Conservation (phyloP, 1,139 yeast species). For the Kodamaea alishanica region DNA sequence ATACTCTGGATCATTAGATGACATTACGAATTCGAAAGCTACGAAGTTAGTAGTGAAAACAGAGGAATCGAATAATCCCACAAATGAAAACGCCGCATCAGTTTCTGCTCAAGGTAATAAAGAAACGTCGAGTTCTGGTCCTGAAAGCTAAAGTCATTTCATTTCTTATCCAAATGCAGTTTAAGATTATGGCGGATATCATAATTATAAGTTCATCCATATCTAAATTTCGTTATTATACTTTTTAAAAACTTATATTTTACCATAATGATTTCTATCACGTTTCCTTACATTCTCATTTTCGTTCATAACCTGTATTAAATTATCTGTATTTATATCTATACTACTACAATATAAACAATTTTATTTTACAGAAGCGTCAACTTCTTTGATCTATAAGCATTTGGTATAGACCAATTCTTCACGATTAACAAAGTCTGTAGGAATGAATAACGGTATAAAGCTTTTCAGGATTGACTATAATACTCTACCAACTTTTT, state of each 20-base stretch:
- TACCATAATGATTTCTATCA: slow-evolving; percentile 5
- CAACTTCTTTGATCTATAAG: no score
- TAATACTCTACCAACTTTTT: slow-evolving; percentile 37
- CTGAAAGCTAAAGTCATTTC: no score
- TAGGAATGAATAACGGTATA: neutral
- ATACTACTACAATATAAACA: neutral
- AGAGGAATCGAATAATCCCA: slow-evolving; percentile 8
- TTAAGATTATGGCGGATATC: slow-evolving; percentile 12
- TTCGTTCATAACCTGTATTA: slow-evolving; percentile 4
- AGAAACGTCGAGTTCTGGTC: no score
- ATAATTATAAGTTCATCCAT: slow-evolving; percentile 24
- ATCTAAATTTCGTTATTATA: slow-evolving; percentile 14
- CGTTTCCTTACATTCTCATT: slow-evolving; percentile 5
- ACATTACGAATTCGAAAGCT: slow-evolving; percentile 16
- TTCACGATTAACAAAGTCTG: neutral
- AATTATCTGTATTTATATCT: slow-evolving; percentile 2
- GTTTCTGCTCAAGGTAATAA: no score
- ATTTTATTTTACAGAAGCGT: no score
- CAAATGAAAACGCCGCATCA: no score
- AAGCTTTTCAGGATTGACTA: slow-evolving; percentile 17
- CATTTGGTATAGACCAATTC: no score
- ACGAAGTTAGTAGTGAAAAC: slow-evolving; percentile 16
- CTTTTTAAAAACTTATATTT: slow-evolving; percentile 1
- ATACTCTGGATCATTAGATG: slow-evolving; percentile 13
- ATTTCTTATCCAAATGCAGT: slow-evolving; percentile 3